Evolutionary conservation across 2,329 filamentous ascomycete genomes (phyloP), one percentile per base, ranked within the genome.

Genomic region (Cladophialophora immunda): DNA sequence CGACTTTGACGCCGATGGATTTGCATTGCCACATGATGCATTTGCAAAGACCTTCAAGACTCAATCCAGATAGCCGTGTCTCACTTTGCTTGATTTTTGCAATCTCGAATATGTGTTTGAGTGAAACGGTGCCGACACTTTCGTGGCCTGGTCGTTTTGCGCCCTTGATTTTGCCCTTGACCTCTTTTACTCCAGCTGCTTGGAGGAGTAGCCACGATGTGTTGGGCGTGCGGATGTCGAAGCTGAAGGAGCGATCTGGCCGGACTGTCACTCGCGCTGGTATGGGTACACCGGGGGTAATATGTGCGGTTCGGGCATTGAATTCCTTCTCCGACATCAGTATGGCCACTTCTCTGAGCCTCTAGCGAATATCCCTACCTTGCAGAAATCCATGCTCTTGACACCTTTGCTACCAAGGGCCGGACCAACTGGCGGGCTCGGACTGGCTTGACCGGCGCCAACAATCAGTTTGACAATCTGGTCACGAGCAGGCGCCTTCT

Each of bases 331-430:
- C 22, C 9, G 19, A 17, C 68, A 68, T 69, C 41, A 66, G 41
- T 47, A 50, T 54, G 22, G 13, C 17, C 56, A 34, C 13, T 22
- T 25, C 17, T 62, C 27, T n/a, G 27, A 27, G 4, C 17, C 8
- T 53, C 19, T 13, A 32, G 17, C n/a, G 4, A 53, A 64, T 56
- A 38, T 25, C 63, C 77, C 65, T 78, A 97, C 94, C 87, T 98
- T 98, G 89, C 95, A 98, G 80, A 98, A 99, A 82, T 99, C 95
- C 90, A 99, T 99, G 66, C 92, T 96, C 85, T 99, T 99, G 70
- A 99, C 92, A 85, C 95, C 95, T 84, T 97, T 98, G 79, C 90
- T 94, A 82, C 95, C 95, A 72, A 99, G 87, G 62, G 95, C 95
- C 66, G 95, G 95, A 84, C 95, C 95, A 75, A 99, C 94, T 4